Evolutionary conservation across 2,329 filamentous ascomycete genomes (phyloP), one percentile per base, ranked within the genome.

Genomic region (Niveomyces coronatus): DNA sequence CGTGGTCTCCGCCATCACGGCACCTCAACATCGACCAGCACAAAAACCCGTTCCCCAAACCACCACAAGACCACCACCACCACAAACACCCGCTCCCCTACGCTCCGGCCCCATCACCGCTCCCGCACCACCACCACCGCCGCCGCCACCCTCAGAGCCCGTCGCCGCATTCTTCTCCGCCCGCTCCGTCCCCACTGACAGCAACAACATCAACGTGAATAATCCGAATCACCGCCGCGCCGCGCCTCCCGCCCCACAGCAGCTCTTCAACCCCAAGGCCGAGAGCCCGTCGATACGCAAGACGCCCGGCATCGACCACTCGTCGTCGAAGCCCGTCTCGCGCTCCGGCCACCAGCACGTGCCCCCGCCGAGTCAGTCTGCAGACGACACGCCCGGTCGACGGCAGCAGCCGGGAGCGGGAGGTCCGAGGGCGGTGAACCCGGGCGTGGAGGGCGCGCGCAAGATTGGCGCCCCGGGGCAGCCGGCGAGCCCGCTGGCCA

Each of bases 241-340:
- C 27, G 4, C 53, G 58, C 4, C 56, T 67, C 4, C 65, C 65
- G 3, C 58, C 64, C 26, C 60, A 62, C 7, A 36, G 17, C 68
- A 75, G 10, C 64, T 69, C 17, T 89, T 88, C 56, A 82, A 88
- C 49, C 82, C 82, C 3, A 78, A 78, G 41, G 70, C 77, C 5
- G 82, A 88, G 50, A 85, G 80, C 44, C 87, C 88, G 0, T 91
- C 87, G 1, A 87, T 94, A 53, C 76, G 85, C 44, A 88, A 89
- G 54, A 95, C 89, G 0, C 82, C 83, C 0, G 88, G 88, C 3
- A 73, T 95, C 27, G 86, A 95, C 51, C 85, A 93, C 53, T 77
- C 64, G 16, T 80, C 76, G 36, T 88, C 83, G 4, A 79, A 81
- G 37, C 85, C 87, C 0, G 63, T 94, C 2, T 71, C 70, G 4